Conservation (phyloP, 2,329 filamentous ascomycete genomes). For the Pestalotiopsis sp. region DNA sequence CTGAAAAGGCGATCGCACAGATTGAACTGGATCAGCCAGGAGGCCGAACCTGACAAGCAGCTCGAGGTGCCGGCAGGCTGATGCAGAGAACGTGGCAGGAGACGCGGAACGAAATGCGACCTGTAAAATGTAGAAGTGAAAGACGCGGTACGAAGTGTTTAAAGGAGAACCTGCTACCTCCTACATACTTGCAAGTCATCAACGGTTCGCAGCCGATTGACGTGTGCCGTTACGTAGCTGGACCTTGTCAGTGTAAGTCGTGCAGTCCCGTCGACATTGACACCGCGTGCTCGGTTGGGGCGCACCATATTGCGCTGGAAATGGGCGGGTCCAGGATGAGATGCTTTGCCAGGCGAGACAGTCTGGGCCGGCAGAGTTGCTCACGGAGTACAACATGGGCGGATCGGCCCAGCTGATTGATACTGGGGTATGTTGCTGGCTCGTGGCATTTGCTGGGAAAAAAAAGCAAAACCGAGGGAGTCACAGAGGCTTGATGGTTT, state of each 20-base stretch:
- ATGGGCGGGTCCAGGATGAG: not conserved
- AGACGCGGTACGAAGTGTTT: not conserved
- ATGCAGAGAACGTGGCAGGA: not conserved
- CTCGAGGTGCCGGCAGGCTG: not conserved
- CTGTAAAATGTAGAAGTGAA: not conserved
- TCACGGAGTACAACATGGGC: constrained; percentile 12
- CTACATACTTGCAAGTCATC: not conserved
- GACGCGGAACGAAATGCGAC: not conserved
- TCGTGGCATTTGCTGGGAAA: not conserved
- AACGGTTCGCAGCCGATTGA: constrained; percentile 1
- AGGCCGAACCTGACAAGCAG: not conserved
- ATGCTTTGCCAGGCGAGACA: not conserved
- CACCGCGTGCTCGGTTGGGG: not conserved
- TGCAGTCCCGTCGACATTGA: not conserved
- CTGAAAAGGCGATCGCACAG: not conserved
- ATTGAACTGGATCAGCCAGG: not conserved
- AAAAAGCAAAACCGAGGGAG: not conserved
- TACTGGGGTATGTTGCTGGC: not conserved
- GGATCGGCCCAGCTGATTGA: not conserved
- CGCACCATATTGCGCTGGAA: not conserved
- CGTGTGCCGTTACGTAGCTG: not conserved
- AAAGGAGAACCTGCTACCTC: not conserved
- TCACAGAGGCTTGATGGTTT: not conserved
- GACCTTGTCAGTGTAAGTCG: not conserved
- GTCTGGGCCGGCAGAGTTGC: not conserved